Percentiles rank a stretch among this genome's conserved stretches.
phyloP scores from a whole-genome alignment of 2,329 filamentous ascomycete genomes.

The Cladosporium sp. region DNA sequence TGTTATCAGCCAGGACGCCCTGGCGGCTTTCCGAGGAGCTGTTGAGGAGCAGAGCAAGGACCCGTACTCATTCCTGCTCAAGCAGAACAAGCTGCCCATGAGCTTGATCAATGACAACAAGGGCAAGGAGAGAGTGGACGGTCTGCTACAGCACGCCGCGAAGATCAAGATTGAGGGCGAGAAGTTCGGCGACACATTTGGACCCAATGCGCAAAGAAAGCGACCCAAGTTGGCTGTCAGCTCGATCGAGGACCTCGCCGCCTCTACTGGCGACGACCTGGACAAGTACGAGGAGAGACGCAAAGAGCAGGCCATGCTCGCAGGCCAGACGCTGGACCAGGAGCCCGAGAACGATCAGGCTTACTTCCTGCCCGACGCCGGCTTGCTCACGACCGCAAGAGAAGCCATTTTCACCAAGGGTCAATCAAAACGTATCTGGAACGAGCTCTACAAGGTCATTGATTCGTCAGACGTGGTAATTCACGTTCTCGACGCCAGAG shows the following conservation, averaged over 20 bases:
- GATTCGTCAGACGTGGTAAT: slow-evolving; percentile 95
- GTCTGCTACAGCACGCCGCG: slow-evolving; percentile 84
- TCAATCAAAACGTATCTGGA: slow-evolving; percentile 94
- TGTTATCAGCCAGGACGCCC: slow-evolving; percentile 82
- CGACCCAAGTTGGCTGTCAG: slow-evolving; percentile 83
- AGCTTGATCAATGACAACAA: slow-evolving; percentile 79
- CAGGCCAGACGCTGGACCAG: slow-evolving; percentile 7
- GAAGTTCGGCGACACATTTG: slow-evolving; percentile 85
- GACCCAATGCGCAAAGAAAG: slow-evolving; percentile 89
- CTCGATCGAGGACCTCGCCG: slow-evolving; percentile 76
- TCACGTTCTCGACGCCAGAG: slow-evolving; percentile 87
- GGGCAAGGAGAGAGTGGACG: slow-evolving; percentile 61
- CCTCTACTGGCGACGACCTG: slow-evolving; percentile 73
- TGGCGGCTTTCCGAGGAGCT: slow-evolving; percentile 82
- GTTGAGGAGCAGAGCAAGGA: slow-evolving; percentile 87
- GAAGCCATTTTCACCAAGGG: slow-evolving; percentile 88
- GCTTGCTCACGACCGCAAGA: slow-evolving; percentile 41
- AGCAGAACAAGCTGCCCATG: slow-evolving; percentile 97
- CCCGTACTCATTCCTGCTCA: slow-evolving; percentile 90
- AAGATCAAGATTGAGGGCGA: slow-evolving; percentile 89
- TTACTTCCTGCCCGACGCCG: slow-evolving; percentile 21
- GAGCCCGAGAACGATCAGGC: slow-evolving; percentile 8
- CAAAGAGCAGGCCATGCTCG: slow-evolving; percentile 63
- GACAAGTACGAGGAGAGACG: slow-evolving; percentile 75
- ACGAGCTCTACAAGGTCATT: slow-evolving; percentile 88